Evolutionary conservation across 2,329 filamentous ascomycete genomes (phyloP).

Genomic region (Talaromyces funiculosus): DNA sequence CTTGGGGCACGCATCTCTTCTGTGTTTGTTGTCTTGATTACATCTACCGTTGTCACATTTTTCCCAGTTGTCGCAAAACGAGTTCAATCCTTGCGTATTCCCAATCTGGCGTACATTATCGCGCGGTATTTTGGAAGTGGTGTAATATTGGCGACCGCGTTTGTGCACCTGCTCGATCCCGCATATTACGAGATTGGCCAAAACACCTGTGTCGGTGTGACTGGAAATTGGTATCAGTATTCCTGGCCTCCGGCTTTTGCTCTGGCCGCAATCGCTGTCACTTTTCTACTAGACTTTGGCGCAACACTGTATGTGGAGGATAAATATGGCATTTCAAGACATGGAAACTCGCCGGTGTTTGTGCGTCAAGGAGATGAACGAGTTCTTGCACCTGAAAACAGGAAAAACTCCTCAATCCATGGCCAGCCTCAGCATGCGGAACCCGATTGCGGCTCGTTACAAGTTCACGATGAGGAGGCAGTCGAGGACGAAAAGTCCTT

Average conservation of each 20-base stretch:
- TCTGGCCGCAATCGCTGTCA: constrained; percentile 42
- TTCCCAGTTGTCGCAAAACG: constrained; percentile 44
- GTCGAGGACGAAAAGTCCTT: constrained; percentile 26
- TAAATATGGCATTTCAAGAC: constrained; percentile 31
- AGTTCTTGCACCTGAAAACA: not conserved
- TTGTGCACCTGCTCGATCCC: constrained; percentile 45
- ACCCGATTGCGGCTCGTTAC: no score
- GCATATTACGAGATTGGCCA: constrained; percentile 43
- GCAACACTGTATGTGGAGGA: constrained; percentile 48
- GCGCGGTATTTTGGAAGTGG: constrained; percentile 44
- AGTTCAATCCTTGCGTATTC: constrained; percentile 32
- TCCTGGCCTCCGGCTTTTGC: constrained; percentile 51
- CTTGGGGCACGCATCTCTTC: constrained; percentile 40
- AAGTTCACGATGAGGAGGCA: not conserved
- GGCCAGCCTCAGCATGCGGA: no score
- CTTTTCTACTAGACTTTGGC: constrained; percentile 48
- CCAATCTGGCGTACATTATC: constrained; percentile 43
- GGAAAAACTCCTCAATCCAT: not conserved
- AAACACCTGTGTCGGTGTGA: constrained; percentile 48
- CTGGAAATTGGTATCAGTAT: constrained; percentile 48
- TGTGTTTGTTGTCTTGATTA: constrained; percentile 42
- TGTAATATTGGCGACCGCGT: constrained; percentile 44
- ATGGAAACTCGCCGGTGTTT: constrained; percentile 4
- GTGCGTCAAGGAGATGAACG: constrained; percentile 15
- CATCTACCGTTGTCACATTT: constrained; percentile 38